Base-by-base conservation (phyloP, 768 basidiomycete species). In the Multifurca ochricompacta region DNA sequence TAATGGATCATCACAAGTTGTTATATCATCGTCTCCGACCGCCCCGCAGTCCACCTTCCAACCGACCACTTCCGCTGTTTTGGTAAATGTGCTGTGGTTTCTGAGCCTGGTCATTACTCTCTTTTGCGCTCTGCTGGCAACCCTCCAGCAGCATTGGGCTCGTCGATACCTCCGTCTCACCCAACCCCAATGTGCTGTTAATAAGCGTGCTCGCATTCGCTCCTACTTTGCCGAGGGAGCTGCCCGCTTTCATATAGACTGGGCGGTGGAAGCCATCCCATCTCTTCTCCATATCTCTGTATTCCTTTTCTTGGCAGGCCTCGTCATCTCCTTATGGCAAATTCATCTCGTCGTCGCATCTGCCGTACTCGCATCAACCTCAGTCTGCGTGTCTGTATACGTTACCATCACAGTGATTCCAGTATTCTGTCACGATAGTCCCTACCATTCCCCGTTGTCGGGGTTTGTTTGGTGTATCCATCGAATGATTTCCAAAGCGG, bases 241-340 rank as follows among this genome's bases (percentile, higher is more conserved):
- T 0, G 3, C 2, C 1, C 56, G 45, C 27, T 58, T 58, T 45
- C 27, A 47, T n/a, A 4, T 54, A 1, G 5, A 8, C 11, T 5
- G 41, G n/a, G 40, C 34, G 8, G 21, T 54, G 2, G 56, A 58
- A 14, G 40, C 53, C 10, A 48, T 58, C 32, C 45, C 52, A 3
- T 18, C 45, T 2, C 52, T 58, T 19, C 36, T 58, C 28, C 56
- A 58, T 11, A 18, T 48, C 0, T 57, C 56, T 1, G 39, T 57
- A 10, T 57, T 54, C 52, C 52, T 54, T 6, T 58, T 55, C 27
- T 31, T 54, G 14, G 34, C 46, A 8, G 56, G 56, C n/a, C 52
- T 58, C 7, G 51, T 54, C 46, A 32, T 58, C 34, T 58, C 52
- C 28, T 32, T 54, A 9, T 47, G 54, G 18, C 28, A 21, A 32